Percentiles rank a stretch among this genome's conserved stretches.
phyloP scores from a whole-genome alignment of 768 basidiomycete species.

The Calvatia gigantea region DNA sequence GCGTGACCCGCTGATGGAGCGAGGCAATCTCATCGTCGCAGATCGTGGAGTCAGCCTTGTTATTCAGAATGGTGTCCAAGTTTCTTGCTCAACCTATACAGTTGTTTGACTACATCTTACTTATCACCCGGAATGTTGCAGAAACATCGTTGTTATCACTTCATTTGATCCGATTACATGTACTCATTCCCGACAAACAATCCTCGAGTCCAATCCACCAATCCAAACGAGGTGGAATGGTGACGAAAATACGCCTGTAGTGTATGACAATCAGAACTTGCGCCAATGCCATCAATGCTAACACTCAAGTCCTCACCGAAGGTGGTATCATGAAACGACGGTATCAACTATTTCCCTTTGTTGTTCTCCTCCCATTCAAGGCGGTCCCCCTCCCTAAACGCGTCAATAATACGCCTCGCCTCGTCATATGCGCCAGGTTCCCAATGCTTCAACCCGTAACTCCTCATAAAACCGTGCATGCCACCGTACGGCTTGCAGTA shows the following conservation, averaged over 20 bases:
- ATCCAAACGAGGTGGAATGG: no score
- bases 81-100: no score
- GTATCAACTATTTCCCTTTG: background rate
- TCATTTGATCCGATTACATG: no score
- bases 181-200: no score
- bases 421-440: background rate
- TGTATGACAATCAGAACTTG: background rate
- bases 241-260: no score
- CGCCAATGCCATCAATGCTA: background rate
- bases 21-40: no score
- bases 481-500: constrained; percentile 3
- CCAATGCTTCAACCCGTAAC: background rate
- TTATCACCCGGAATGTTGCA: no score
- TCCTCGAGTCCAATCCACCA: no score
- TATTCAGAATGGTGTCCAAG: no score
- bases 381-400: background rate
- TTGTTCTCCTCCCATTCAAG: background rate
- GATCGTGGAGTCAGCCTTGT: no score
- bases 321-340: background rate
- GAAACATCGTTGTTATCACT: no score
- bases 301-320: background rate
- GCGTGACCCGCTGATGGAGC: constrained; percentile 28
- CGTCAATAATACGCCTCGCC: background rate
- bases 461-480: background rate
- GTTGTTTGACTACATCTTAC: no score